Evolutionary conservation across 2,329 filamentous ascomycete genomes (phyloP).

Genomic region (Fonsecaea erecta): DNA sequence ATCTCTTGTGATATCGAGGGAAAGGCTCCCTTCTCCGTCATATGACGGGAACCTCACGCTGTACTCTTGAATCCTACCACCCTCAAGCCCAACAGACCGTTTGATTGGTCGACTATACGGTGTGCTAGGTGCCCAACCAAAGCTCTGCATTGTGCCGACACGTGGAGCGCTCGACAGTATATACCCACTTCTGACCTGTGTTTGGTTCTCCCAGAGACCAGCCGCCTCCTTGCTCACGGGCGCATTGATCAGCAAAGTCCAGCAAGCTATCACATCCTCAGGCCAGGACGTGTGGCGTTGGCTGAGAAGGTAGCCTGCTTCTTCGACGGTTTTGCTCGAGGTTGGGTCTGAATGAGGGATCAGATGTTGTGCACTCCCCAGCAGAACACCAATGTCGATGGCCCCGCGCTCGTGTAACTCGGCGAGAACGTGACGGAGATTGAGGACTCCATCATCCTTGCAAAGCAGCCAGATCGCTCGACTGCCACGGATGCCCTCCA

Average conservation of each 20-base stretch:
- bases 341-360: conserved; percentile 10
- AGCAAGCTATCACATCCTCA: conserved; percentile 10
- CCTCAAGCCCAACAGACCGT: neutral
- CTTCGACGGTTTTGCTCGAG: conserved; percentile 8
- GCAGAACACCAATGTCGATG: conserved; percentile 8
- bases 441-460: conserved; percentile 1
- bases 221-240: conserved; percentile 2
- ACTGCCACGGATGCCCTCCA: conserved; percentile 12
- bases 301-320: conserved; percentile 12
- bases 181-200: conserved; percentile 1
- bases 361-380: conserved; percentile 8
- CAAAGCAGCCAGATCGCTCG: conserved; percentile 7
- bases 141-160: neutral
- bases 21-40: conserved; percentile 3
- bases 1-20: neutral
- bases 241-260: conserved; percentile 5
- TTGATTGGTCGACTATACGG: conserved; percentile 3
- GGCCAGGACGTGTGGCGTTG: conserved; percentile 13
- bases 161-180: conserved; percentile 5
- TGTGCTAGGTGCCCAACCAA: conserved; percentile 2
- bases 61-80: conserved; percentile 4
- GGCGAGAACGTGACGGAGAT: conserved; percentile 1
- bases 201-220: neutral
- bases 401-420: neutral
- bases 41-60: conserved; percentile 5